Evolutionary conservation across 352 stramenopile genomes (phyloP), one percentile per base, ranked within the genome.

Genomic region (Albugo laibachii): DNA sequence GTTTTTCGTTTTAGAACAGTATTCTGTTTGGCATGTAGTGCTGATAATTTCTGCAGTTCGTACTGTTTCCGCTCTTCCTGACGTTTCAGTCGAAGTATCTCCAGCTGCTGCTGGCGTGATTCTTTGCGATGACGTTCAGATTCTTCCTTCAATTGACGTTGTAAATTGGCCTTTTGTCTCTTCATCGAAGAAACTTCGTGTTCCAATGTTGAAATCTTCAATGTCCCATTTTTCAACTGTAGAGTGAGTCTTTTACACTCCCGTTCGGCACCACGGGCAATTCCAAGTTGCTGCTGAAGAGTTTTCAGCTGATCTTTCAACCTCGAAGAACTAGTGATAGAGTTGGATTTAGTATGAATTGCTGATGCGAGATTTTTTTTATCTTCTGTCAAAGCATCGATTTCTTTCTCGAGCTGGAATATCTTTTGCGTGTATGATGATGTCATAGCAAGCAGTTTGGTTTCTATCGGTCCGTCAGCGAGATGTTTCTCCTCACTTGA

Each of bases 11-110:
- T 83, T 2, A 76, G 43, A 20, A 66, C 49, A 41, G 50, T 57
- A 31, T 55, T 62, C 41, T 78, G 66, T 21, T 82, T 83, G 10
- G 36, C 39, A 21, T 68, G 57, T 8, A 65, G 43, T 0, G 51
- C 48, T 11, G 51, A 59, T 2, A 70, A 21, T 48, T 80, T 81
- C 27, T 81, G 64, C 4, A 71, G 43, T 41, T 83, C 58, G 43
- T 66, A 69, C 18, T 70, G 59, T 45, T 64, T 75, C 2, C 72
- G 61, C 42, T 76, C 59, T 34, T 85, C 65, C 39, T 82, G 62
- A 1, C 72, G 64, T 35, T 69, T 73, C 11, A 77, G 36, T 50
- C 78, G 63, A 4, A 74, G 36, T 19, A 69, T 73, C 44, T 71
- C 63, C n/a, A 62, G 45, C 35, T 61, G 56, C 35, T 69, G 56